Percentiles rank a stretch among this genome's conserved stretches.
Conservation (phyloP, 2,329 filamentous ascomycete species). For the Hypoxylon rubiginosum region DNA sequence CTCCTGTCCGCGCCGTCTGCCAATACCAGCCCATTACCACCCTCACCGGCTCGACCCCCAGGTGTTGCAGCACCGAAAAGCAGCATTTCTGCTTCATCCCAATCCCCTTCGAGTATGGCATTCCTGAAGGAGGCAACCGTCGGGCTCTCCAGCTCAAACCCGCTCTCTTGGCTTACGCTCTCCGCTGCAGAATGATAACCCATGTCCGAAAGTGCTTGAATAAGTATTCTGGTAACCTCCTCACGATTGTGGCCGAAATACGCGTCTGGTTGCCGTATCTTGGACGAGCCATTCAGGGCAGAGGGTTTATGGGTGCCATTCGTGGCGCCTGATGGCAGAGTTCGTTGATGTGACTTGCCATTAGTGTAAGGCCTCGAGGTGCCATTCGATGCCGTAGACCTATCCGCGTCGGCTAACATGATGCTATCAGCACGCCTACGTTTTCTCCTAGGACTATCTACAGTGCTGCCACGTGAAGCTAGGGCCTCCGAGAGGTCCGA, state of each 20-base stretch:
- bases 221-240: conserved; percentile 91
- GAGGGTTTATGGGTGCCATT: conserved; percentile 64
- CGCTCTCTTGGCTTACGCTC: conserved; percentile 83
- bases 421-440: conserved; percentile 68
- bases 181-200: conserved; percentile 85
- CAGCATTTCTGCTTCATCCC: conserved; percentile 86
- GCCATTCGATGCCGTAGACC: conserved; percentile 65
- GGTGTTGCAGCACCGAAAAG: conserved; percentile 69
- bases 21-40: conserved; percentile 76
- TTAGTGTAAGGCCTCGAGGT: conserved; percentile 67
- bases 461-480: conserved; percentile 38
- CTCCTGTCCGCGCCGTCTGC: conserved; percentile 80
- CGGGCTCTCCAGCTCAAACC: conserved; percentile 86
- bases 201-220: conserved; percentile 90
- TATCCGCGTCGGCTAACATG: conserved; percentile 74
- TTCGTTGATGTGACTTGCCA: conserved; percentile 65
- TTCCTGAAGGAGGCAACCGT: conserved; percentile 88
- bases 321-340: conserved; percentile 53
- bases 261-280: conserved; percentile 48
- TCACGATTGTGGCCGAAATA: conserved; percentile 92
- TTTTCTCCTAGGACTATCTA: conserved; percentile 62
- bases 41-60: conserved; percentile 50
- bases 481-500: conserved; percentile 43
- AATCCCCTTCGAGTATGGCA: conserved; percentile 84
- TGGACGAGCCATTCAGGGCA: conserved; percentile 68